These are phyloP conservation scores for Picochlorum sp. DNA, from an alignment of 139 green algal genomes.

Conservation along the genomic window DNA sequence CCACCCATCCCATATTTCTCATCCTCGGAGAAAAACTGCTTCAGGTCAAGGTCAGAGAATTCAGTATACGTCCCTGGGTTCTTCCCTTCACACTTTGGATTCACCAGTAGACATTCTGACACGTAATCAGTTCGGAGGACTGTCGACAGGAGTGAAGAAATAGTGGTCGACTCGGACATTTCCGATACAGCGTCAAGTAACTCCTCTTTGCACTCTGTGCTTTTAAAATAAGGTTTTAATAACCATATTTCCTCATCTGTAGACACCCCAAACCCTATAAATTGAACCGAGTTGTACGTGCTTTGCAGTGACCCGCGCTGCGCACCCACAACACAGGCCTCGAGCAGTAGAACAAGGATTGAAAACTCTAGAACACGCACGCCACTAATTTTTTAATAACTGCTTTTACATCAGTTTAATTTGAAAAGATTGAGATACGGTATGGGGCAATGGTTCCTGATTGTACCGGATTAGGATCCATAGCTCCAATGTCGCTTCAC, in stretches of 20 bases:
- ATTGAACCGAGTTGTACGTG: neutral
- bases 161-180: no score
- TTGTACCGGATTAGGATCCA: no score
- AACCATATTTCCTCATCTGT: neutral
- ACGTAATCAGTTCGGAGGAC: neutral
- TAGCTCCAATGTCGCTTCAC: no score
- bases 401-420: no score
- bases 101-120: neutral
- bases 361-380: no score
- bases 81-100: neutral
- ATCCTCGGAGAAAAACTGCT: neutral
- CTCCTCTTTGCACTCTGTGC: neutral
- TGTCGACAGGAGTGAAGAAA: neutral
- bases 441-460: no score
- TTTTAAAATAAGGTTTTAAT: neutral
- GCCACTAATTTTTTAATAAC: no score
- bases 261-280: neutral
- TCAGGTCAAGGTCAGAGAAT: neutral
- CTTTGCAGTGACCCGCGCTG: no score
- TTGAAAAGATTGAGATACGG: no score
- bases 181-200: neutral
- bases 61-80: neutral
- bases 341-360: no score
- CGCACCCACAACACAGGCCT: no score
- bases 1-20: neutral